Conservation (phyloP, 176 grass and related monocot genomes). For the Carex littledalei region DNA sequence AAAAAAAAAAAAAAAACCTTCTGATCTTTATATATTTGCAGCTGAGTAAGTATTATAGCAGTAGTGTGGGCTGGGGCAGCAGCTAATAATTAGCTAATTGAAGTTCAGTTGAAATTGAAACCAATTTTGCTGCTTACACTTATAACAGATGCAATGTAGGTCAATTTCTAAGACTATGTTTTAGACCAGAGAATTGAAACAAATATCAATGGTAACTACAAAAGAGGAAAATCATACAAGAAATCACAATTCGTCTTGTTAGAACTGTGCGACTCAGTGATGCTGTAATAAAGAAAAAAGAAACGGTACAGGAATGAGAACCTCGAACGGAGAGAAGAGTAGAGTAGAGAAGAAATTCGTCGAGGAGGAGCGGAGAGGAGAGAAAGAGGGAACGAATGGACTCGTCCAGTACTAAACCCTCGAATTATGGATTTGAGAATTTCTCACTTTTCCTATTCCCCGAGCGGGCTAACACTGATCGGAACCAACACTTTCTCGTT, state of each 20-base stretch:
- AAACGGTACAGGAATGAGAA: background rate
- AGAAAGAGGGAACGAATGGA: background rate
- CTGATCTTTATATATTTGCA: background rate
- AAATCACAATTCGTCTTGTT: background rate
- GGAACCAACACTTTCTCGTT: too few relatives aligned
- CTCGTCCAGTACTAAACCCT: slow-evolving; percentile 4
- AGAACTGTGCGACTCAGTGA: background rate
- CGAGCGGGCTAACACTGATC: too few relatives aligned
- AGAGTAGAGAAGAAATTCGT: background rate
- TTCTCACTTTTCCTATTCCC: background rate
- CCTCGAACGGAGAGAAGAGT: background rate
- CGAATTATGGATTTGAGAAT: background rate
- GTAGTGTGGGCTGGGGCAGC: background rate
- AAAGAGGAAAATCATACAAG: background rate
- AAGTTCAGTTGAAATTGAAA: too few relatives aligned
- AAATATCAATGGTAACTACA: background rate
- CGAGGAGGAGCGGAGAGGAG: background rate
- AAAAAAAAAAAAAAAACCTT: background rate
- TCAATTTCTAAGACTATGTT: background rate
- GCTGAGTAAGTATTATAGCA: background rate
- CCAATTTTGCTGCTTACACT: background rate
- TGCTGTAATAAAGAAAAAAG: background rate
- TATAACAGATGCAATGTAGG: background rate
- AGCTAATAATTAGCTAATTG: background rate
- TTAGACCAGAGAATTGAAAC: background rate